Base-by-base conservation (phyloP, 1,139 yeast species). In the Geotrichum armillariae region DNA sequence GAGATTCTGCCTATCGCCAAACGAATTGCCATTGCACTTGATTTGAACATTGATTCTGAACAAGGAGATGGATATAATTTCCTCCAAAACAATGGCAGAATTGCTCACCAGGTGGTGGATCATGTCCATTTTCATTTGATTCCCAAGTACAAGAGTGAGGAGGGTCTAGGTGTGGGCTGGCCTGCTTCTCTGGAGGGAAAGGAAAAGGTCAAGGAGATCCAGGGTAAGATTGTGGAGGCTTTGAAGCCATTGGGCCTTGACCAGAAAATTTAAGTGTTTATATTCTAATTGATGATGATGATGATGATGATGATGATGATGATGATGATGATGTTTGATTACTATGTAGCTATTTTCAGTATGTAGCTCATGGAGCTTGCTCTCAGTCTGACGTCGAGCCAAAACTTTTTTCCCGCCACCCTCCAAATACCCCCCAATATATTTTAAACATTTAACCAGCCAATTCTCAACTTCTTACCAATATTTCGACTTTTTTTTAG, bases 101-200 rank as follows among this genome's bases (percentile, higher is more conserved):
- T 90, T 64, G 98, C 98, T 20, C 97, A 91, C 66, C 98, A 93
- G 70, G 82, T 77, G 53, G 97, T 93, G 54, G 95, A 86, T 62
- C 99, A 93, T 67, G 97, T 91, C 52, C 99, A 91, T 68, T 86
- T 93, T 77, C 99, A 93, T 66, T 79, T 93, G 69, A 93, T 93
- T 63, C 99, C 99, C 40, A 91, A 91, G 76, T 77, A 76, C 53
- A 82, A 82, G 60, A 46, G 41, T 7, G 76, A 76, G 35, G 73
- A 90, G 16, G 98, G 98, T 0, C 76, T 91, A 56, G 77, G 75
- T 33, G 90, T 91, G 33, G 96, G 93, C 29, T 91, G 98, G 97
- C 97, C 97, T 4, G 82, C 88, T n/a, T 79, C 82, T 58, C 78
- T 76, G 50, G 66, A 61, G 14, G 67, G 63, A 18, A 84, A 93